A percentile compares a stretch with the other conserved stretches of the same genome.
Conservation (phyloP, 1,284 basidiomycete genomes). For the Polyporus tsugae region DNA sequence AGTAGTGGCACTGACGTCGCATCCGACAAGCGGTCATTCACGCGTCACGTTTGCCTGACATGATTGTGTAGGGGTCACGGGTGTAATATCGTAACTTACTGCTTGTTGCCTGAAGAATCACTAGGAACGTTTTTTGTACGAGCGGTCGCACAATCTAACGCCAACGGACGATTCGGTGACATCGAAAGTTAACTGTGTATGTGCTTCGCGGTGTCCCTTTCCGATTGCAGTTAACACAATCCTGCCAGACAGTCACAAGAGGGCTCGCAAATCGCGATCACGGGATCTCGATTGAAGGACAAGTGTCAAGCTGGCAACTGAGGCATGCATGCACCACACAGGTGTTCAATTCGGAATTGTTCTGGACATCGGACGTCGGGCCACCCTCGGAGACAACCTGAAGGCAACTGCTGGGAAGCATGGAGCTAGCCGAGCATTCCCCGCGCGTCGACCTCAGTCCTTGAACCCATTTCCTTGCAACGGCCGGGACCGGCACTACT, state of each 20-base stretch:
- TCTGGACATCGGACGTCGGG: background rate
- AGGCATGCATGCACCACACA: background rate
- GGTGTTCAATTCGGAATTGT: background rate
- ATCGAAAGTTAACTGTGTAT: background rate
- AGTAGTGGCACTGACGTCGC: too few species aligned
- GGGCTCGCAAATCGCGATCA: background rate
- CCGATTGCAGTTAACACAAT: too few species aligned
- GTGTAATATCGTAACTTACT: background rate
- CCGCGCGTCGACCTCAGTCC: background rate
- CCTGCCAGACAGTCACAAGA: too few species aligned
- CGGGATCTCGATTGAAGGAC: background rate
- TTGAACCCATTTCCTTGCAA: too few species aligned
- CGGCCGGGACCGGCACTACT: too few species aligned
- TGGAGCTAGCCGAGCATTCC: background rate
- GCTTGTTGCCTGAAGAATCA: background rate
- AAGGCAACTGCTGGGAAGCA: background rate
- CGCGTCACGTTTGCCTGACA: background rate
- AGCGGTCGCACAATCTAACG: background rate
- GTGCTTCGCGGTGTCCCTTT: too few species aligned
- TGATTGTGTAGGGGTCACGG: too few species aligned
- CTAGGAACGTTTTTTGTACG: background rate
- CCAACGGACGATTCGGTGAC: background rate
- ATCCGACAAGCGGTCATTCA: too few species aligned
- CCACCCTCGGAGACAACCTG: background rate
- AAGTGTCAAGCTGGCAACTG: background rate